Evolutionary conservation across 108 stramenopile genomes (phyloP).

Genomic region (Craspedostauros australis): DNA sequence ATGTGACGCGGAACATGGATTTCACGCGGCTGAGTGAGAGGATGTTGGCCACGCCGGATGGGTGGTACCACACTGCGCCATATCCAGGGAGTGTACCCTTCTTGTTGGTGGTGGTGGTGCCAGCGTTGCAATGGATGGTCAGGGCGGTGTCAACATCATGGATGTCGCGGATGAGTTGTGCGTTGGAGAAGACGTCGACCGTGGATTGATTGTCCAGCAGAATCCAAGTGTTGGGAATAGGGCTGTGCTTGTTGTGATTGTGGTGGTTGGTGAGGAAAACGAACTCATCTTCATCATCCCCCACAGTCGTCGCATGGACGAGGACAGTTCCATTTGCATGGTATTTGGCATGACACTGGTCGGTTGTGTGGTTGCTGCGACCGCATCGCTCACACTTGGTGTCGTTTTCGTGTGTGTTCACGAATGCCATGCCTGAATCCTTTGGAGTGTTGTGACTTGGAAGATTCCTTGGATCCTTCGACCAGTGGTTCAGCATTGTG

Average conservation of each 20-base stretch:
- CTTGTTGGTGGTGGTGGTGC: neutral
- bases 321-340: no score
- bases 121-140: slow-evolving; percentile 14
- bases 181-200: slow-evolving; percentile 20
- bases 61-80: slow-evolving; percentile 36
- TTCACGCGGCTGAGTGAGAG: slow-evolving; percentile 18
- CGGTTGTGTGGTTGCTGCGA: no score
- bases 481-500: slow-evolving; percentile 7
- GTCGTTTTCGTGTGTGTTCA: no score
- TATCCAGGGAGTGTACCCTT: slow-evolving; percentile 16
- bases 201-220: slow-evolving; percentile 39
- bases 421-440: slow-evolving; percentile 1
- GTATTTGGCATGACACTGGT: no score
- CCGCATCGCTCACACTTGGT: no score
- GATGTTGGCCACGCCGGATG: slow-evolving; percentile 34
- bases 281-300: no score
- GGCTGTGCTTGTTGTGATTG: no score
- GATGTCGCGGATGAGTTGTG: slow-evolving; percentile 14
- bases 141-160: neutral
- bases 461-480: neutral
- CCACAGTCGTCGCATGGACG: no score
- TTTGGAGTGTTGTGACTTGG: slow-evolving; percentile 4
- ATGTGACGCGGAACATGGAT: slow-evolving; percentile 13
- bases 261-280: no score
- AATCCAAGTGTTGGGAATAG: no score